These are phyloP conservation scores for Sphenostylis stenocarpa DNA, from an alignment of 306 rosid genomes.

Conservation along the genomic window DNA sequence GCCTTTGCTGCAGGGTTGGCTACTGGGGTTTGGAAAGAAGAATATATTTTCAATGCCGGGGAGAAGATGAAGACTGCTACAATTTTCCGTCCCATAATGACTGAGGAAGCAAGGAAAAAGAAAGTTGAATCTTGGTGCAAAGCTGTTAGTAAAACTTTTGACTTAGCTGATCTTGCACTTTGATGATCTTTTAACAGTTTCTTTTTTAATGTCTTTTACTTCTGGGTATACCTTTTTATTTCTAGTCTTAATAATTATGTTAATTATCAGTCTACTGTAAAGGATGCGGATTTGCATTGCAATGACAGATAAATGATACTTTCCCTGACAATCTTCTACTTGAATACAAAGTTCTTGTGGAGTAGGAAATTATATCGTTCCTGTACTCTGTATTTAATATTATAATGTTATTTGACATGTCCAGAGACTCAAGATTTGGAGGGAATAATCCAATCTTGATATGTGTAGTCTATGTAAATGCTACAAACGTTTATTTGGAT, in stretches of 20 bases:
- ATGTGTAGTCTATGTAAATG: too few species aligned
- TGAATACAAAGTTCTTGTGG: neutral
- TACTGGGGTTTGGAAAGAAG: slow-evolving; percentile 76
- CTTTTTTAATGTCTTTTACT: neutral
- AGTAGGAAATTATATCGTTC: too few species aligned
- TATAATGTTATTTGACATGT: too few species aligned
- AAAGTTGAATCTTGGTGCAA: slow-evolving; percentile 78
- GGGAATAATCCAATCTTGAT: too few species aligned
- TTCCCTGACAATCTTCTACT: neutral
- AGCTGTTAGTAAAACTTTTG: slow-evolving; percentile 83
- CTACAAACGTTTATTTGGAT: too few species aligned
- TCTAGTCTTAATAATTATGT: slow-evolving; percentile 1
- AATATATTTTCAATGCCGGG: slow-evolving; percentile 48
- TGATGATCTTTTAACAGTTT: slow-evolving; percentile 23
- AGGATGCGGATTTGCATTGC: too few species aligned
- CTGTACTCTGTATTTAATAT: too few species aligned
- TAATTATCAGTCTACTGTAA: too few species aligned
- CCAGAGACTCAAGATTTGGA: too few species aligned
- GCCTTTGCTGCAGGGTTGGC: slow-evolving; percentile 98
- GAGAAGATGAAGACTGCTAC: slow-evolving; percentile 45
- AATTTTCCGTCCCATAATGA: slow-evolving; percentile 51
- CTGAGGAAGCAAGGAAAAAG: slow-evolving; percentile 61
- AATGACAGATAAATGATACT: neutral
- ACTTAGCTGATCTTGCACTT: slow-evolving; percentile 77
- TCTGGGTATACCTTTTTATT: neutral